These are phyloP conservation scores for Mortierella sp. DNA, from an alignment of 371 early-diverging fungal species.

Conservation along the genomic window DNA sequence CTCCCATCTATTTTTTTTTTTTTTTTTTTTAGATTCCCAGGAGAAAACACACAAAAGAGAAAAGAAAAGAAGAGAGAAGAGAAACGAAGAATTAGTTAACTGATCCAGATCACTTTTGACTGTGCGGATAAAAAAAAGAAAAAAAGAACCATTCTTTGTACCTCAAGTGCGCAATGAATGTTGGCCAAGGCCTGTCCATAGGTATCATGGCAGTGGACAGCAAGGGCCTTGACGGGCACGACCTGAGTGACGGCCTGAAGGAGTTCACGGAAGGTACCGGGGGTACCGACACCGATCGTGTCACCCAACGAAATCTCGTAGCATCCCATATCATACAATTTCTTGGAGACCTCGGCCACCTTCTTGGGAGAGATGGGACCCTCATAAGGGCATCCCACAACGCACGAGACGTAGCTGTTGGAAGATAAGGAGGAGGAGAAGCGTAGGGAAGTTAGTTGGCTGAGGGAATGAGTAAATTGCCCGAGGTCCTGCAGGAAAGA, in stretches of 20 bases:
- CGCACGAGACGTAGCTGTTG: conserved; percentile 89
- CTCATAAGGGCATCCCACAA: conserved; percentile 96
- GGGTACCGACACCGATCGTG: conserved; percentile 95
- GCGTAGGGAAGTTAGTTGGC: neutral
- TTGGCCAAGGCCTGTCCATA: conserved; percentile 98
- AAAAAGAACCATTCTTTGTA: conserved; percentile 15
- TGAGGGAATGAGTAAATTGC: neutral
- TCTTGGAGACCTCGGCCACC: conserved; percentile 82
- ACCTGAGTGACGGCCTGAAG: conserved; percentile 76
- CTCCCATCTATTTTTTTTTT: conserved; percentile 65
- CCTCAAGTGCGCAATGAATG: conserved; percentile 84
- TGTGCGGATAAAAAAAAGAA: neutral
- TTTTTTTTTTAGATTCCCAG: neutral
- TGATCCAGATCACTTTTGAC: neutral
- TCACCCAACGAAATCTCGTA: conserved; percentile 97
- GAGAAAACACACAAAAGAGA: neutral
- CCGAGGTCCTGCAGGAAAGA: conserved; percentile 7
- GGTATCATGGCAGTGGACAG: conserved; percentile 97
- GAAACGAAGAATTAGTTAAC: neutral
- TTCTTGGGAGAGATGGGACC: conserved; percentile 76
- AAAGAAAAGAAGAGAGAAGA: conserved; percentile 8
- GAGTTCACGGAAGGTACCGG: conserved; percentile 76
- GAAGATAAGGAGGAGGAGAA: neutral
- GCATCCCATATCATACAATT: conserved; percentile 90
- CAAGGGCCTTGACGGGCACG: conserved; percentile 82